These are phyloP conservation scores for Magnusiomyces clavatus DNA, from an alignment of 1,139 yeast species.

Conservation along the genomic window DNA sequence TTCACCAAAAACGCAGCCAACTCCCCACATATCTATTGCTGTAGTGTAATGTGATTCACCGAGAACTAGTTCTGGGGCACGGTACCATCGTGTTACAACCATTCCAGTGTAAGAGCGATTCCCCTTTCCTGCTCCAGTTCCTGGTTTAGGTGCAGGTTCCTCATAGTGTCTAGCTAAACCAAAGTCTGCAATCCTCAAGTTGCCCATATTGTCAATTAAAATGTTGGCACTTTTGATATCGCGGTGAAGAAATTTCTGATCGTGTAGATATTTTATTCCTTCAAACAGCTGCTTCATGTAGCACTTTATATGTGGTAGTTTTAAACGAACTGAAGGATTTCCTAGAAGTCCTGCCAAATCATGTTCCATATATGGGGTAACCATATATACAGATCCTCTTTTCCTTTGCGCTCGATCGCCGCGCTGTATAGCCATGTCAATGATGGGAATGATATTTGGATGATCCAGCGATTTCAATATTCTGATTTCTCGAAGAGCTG, in stretches of 20 bases:
- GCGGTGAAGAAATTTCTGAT: constrained; percentile 59
- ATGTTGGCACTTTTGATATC: constrained; percentile 95
- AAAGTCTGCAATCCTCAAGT: constrained; percentile 84
- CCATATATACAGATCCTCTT: constrained; percentile 59
- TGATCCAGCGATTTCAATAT: constrained; percentile 68
- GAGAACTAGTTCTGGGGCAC: constrained; percentile 86
- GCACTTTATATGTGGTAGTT: constrained; percentile 70
- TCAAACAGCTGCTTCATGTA: constrained; percentile 68
- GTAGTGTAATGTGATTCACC: constrained; percentile 86
- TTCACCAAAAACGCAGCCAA: constrained; percentile 95
- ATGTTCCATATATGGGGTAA: constrained; percentile 87
- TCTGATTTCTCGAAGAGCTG: constrained; percentile 88
- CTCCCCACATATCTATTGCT: constrained; percentile 95
- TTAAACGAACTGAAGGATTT: constrained; percentile 61
- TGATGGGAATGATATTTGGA: constrained; percentile 61
- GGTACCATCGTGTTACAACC: constrained; percentile 95
- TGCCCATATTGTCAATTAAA: constrained; percentile 66
- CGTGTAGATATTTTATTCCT: constrained; percentile 81
- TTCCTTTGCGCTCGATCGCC: constrained; percentile 22
- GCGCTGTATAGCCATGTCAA: constrained; percentile 75
- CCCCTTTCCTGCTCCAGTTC: constrained; percentile 49
- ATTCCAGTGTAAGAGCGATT: constrained; percentile 73
- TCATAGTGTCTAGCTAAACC: constrained; percentile 81
- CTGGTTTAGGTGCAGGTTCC: constrained; percentile 57
- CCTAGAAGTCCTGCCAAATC: constrained; percentile 90